phyloP scores from a whole-genome alignment of 192 early-diverging fungal genomes.

The Entomortierella chlamydospora region DNA sequence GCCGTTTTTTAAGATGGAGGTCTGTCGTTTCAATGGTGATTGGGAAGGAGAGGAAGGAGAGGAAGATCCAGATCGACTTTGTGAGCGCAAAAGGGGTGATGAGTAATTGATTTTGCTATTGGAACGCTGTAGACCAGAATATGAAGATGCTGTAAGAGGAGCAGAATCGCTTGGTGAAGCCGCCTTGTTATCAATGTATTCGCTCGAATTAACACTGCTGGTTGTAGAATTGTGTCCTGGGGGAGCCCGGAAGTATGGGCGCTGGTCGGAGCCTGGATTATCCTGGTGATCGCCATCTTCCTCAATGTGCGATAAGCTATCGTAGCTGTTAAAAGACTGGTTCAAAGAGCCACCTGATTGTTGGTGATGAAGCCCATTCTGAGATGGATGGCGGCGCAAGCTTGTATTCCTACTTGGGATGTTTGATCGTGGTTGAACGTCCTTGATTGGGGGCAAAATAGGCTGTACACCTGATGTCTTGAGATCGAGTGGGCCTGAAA shows the following conservation, averaged over 20 bases:
- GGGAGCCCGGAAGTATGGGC: not conserved
- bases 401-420: constrained; percentile 18
- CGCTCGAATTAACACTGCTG: constrained; percentile 4
- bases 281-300: not conserved
- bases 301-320: not conserved
- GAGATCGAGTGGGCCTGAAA: constrained; percentile 47
- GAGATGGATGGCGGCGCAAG: constrained; percentile 31
- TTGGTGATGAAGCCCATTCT: constrained; percentile 23
- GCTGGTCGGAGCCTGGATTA: not conserved
- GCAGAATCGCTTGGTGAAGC: not conserved
- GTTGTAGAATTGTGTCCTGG: not conserved
- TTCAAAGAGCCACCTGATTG: constrained; percentile 3
- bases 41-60: constrained; percentile 19
- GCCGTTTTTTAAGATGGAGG: constrained; percentile 50
- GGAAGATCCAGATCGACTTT: constrained; percentile 39
- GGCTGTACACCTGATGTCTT: constrained; percentile 27
- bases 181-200: constrained; percentile 8
- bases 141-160: constrained; percentile 6
- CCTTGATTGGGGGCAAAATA: constrained; percentile 33
- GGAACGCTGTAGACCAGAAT: constrained; percentile 23
- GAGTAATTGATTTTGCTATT: constrained; percentile 43
- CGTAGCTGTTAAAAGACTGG: constrained; percentile 21
- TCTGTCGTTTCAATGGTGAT: constrained; percentile 28
- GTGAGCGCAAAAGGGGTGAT: constrained; percentile 35
- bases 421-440: constrained; percentile 15